A percentile compares a stretch with the other conserved stretches of the same genome.
These are phyloP conservation scores for Domatiomyces globalis DNA, from an alignment of 2,329 filamentous ascomycete genomes.

Conservation along the genomic window DNA sequence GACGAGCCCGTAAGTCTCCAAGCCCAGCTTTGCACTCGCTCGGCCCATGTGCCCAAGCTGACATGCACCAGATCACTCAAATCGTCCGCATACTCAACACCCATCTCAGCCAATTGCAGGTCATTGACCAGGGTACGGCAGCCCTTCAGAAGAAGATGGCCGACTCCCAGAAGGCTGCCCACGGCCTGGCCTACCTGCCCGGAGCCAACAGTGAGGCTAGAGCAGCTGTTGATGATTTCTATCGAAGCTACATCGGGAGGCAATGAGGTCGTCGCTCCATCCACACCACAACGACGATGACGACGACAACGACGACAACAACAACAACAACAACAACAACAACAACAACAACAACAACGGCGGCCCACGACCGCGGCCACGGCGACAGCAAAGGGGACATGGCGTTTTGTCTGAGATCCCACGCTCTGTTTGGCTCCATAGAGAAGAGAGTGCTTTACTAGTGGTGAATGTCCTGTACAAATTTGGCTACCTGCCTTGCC, in stretches of 20 bases:
- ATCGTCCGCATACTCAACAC: conserved; percentile 91
- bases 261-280: conserved; percentile 39
- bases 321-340: no score
- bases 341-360: no score
- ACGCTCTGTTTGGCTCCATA: no score
- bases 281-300: no score
- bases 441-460: no score
- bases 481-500: background rate
- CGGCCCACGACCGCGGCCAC: no score
- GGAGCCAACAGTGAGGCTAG: conserved; percentile 40
- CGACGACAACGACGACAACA: no score
- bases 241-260: conserved; percentile 70
- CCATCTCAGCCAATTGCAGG: conserved; percentile 80
- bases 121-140: conserved; percentile 76
- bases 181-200: conserved; percentile 24
- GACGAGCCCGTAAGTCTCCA: conserved; percentile 61
- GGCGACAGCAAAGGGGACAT: no score
- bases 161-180: conserved; percentile 60
- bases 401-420: no score
- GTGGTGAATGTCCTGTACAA: background rate
- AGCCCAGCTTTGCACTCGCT: conserved; percentile 8
- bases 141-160: conserved; percentile 69
- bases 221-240: conserved; percentile 72
- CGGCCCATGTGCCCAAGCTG: conserved; percentile 2
- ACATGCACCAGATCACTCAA: conserved; percentile 57